Evolutionary conservation across 2,329 filamentous ascomycete species (phyloP).

Genomic region (Xylariaceae sp.): DNA sequence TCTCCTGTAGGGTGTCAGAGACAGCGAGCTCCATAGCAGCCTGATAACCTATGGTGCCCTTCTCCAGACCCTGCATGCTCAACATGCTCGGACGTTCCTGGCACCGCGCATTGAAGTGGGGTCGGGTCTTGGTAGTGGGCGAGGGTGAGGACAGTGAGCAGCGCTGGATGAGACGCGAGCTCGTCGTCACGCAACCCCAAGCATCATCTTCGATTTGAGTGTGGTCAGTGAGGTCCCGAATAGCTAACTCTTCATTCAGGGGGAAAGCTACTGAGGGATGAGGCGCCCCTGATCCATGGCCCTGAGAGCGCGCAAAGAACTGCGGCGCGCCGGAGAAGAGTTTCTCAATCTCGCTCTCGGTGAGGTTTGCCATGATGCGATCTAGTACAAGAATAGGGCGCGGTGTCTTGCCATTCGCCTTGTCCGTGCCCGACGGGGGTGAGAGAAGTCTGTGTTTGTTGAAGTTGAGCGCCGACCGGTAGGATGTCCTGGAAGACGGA

Average conservation of each 20-base stretch:
- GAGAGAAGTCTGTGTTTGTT: slow-evolving; percentile 59
- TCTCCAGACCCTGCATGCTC: slow-evolving; percentile 65
- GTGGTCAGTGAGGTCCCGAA: slow-evolving; percentile 61
- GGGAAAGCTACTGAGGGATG: slow-evolving; percentile 62
- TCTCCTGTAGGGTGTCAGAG: slow-evolving; percentile 59
- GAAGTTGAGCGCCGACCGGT: slow-evolving; percentile 39
- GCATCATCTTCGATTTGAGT: slow-evolving; percentile 57
- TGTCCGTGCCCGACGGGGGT: slow-evolving; percentile 40
- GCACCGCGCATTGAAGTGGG: slow-evolving; percentile 55
- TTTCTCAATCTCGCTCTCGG: slow-evolving; percentile 57
- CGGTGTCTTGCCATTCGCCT: slow-evolving; percentile 35
- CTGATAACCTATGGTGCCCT: slow-evolving; percentile 64
- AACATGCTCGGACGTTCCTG: slow-evolving; percentile 65
- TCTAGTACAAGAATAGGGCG: slow-evolving; percentile 47
- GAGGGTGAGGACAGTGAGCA: slow-evolving; percentile 41
- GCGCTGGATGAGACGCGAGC: slow-evolving; percentile 53
- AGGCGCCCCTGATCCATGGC: slow-evolving; percentile 54
- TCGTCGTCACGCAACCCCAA: slow-evolving; percentile 58
- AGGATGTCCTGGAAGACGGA: slow-evolving; percentile 25
- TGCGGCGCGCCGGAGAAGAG: slow-evolving; percentile 73
- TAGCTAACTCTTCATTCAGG: slow-evolving; percentile 57
- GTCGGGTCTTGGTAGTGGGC: slow-evolving; percentile 41
- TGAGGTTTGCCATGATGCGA: slow-evolving; percentile 56
- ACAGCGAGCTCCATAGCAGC: slow-evolving; percentile 62
- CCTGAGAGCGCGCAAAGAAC: slow-evolving; percentile 58